Percentiles rank a stretch among this genome's conserved stretches.
phyloP scores from a whole-genome alignment of 257 asterid species.

The Jaltomata sinuosa region DNA sequence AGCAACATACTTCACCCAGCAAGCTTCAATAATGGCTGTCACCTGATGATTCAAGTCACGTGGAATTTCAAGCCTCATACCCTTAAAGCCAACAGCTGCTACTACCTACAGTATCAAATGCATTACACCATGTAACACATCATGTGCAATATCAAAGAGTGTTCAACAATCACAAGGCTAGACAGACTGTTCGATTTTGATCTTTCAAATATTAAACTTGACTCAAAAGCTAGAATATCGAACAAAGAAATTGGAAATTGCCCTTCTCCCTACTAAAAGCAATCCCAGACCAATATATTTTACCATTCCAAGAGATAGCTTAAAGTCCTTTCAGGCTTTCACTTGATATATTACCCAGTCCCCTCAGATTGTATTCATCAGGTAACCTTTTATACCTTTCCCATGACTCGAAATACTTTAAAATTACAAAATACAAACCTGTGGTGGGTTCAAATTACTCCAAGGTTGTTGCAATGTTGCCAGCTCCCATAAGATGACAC shows the following conservation, averaged over 20 bases:
- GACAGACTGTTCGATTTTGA: not conserved
- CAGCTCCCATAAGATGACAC: conserved; percentile 93
- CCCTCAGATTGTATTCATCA: not conserved
- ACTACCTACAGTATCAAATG: conserved; percentile 52
- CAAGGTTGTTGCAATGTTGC: conserved; percentile 85
- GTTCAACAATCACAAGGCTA: not conserved
- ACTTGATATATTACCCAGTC: not conserved
- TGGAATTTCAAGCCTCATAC: conserved; percentile 50
- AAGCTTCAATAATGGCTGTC: conserved; percentile 65
- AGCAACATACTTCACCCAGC: conserved; percentile 67
- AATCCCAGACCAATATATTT: not conserved
- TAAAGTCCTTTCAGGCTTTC: not conserved
- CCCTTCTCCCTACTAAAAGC: not conserved
- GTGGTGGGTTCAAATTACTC: conserved; percentile 78
- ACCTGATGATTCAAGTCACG: conserved; percentile 42
- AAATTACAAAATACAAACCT: conserved; percentile 46
- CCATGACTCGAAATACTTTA: not conserved
- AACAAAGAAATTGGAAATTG: not conserved
- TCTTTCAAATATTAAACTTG: not conserved
- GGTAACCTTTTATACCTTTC: not conserved
- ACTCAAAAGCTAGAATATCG: not conserved
- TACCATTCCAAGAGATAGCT: not conserved
- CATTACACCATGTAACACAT: not conserved
- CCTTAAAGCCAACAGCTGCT: conserved; percentile 88
- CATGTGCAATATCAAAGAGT: not conserved